Evolutionary conservation across 495 filamentous ascomycete genomes (phyloP), one percentile per base, ranked within the genome.

Genomic region (Aspergillus incahuasiensis): DNA sequence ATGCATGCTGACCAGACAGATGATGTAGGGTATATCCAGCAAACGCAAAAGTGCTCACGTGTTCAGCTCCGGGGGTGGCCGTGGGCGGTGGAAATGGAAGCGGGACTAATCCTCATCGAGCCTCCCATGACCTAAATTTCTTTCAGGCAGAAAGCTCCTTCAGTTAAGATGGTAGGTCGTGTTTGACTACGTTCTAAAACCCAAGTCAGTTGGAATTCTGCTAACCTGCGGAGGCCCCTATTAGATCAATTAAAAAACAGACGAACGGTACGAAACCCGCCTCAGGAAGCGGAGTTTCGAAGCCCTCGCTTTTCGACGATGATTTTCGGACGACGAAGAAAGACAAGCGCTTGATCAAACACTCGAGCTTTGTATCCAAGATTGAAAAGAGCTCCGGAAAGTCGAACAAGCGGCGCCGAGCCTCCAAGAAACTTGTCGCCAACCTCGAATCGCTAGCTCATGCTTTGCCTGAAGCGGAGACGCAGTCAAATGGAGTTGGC

Each of bases 321-420:
- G 72, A 74, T 5, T 87, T 87, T 68, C 74, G 80, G 49, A 81
- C 79, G 58, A 78, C 79, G 49, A 96, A 95, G 68, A 83, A 79
- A 63, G 87, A 90, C 72, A 94, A 91, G 70, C 87, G 83, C 11
- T 65, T 70, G 25, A 86, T 92, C 63, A 91, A 89, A 62, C 88
- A 87, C 74, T 82, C 86, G 5, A 67, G 82, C 24, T 88, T 96
- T 65, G 71, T 95, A 24, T 83, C 81, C 8, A 85, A 84, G 48
- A 86, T 97, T 58, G 76, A 84, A 57, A 92, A 92, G 61, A 61
- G 79, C 6, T 65, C 75, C 22, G 64, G 66, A 20, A 79, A 74
- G 52, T 57, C 71, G 0, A 70, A 69, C 4, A 86, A 86, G 64
- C 79, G 83, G 7, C 76, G 88, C n/a, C 78, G 89, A 2, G 83